Evolutionary conservation across 257 asterid species (phyloP).

Genomic region (Plantago major): DNA sequence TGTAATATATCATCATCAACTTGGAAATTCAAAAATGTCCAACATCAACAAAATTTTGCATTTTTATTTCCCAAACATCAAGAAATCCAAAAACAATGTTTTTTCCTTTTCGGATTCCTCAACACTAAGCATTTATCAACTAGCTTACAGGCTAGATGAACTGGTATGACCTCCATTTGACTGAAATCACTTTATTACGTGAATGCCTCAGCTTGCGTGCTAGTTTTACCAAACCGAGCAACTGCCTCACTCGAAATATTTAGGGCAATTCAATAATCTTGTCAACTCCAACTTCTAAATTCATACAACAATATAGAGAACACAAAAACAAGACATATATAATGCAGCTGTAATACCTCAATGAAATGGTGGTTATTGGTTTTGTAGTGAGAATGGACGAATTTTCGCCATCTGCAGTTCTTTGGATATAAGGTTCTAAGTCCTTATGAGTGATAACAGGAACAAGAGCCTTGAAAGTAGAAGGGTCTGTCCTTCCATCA

Average conservation of each 20-base stretch:
- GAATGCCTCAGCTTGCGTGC: no score
- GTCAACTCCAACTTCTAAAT: not conserved
- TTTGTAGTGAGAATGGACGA: conserved; percentile 62
- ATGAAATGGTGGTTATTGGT: conserved; percentile 77
- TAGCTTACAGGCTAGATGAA: no score
- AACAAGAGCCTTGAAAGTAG: conserved; percentile 52
- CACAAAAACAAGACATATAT: not conserved
- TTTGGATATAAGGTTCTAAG: conserved; percentile 73
- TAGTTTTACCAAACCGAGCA: no score
- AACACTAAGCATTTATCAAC: no score
- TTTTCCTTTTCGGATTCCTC: no score
- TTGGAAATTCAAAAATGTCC: not conserved
- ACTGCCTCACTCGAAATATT: no score
- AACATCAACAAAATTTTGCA: no score
- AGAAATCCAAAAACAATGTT: no score
- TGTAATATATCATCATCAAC: not conserved
- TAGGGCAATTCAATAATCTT: no score
- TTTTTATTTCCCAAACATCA: no score
- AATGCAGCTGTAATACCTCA: conserved; percentile 43
- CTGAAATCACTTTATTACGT: no score
- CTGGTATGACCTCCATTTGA: no score
- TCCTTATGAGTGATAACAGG: conserved; percentile 73
- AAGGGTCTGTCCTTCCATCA: conserved; percentile 63
- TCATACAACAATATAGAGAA: not conserved
- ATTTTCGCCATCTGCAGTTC: conserved; percentile 69